phyloP scores from a whole-genome alignment of 176 grass and related monocot species.

The Puya raimondii region DNA sequence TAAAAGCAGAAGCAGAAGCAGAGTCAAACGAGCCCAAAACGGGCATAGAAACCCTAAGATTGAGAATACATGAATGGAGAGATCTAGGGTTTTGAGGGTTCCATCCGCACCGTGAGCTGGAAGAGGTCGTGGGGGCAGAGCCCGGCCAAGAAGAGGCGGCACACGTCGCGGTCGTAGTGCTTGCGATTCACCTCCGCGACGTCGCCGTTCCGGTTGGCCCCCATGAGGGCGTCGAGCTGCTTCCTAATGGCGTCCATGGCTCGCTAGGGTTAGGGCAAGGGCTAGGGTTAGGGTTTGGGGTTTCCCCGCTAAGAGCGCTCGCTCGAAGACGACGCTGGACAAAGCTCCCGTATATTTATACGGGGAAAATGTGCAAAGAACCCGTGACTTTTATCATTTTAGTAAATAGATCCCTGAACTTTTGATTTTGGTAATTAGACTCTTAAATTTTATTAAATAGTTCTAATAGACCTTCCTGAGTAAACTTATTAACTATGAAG shows the following conservation, averaged over 20 bases:
- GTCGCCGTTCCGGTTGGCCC: conserved; percentile 88
- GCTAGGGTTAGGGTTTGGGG: too few relatives aligned
- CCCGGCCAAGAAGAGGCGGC: conserved; percentile 76
- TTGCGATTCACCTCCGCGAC: conserved; percentile 76
- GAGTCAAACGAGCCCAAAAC: neutral
- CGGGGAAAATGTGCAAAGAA: too few relatives aligned
- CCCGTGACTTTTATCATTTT: too few relatives aligned
- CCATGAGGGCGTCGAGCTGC: conserved; percentile 97
- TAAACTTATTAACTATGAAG: too few relatives aligned
- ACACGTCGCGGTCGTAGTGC: conserved; percentile 85
- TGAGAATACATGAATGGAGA: neutral
- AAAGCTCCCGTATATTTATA: too few relatives aligned
- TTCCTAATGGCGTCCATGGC: conserved; percentile 77
- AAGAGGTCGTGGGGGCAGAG: conserved; percentile 98
- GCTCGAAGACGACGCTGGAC: too few relatives aligned
- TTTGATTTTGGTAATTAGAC: too few relatives aligned
- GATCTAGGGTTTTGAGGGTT: neutral
- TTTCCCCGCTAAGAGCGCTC: too few relatives aligned
- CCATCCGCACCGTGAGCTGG: conserved; percentile 61
- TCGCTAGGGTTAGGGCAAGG: conserved; percentile 3
- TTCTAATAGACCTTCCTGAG: too few relatives aligned
- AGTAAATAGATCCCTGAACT: too few relatives aligned
- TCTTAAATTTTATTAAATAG: too few relatives aligned
- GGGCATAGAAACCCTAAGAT: neutral
- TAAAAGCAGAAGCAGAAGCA: too few relatives aligned